These are phyloP conservation scores for Pleurotus tuber-regium DNA, from an alignment of 768 basidiomycete species.

Conservation along the genomic window DNA sequence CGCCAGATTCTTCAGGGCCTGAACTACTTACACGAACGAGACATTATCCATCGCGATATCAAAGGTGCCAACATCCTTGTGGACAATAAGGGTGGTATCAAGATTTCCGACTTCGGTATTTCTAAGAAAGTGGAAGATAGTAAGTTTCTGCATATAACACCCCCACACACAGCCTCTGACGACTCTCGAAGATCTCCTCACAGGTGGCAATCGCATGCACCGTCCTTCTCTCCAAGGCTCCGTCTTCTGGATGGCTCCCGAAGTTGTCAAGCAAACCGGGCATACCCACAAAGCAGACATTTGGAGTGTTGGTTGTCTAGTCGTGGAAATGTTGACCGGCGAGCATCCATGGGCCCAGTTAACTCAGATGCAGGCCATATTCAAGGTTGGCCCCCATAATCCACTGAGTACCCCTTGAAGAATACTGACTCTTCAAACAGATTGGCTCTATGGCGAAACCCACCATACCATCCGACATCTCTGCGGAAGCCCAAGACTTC, in stretches of 20 bases:
- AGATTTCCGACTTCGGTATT: conserved; percentile 96
- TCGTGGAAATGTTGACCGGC: conserved; percentile 96
- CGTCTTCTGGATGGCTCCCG: conserved; percentile 99
- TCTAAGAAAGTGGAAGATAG: conserved; percentile 97
- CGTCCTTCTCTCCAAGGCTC: conserved; percentile 95
- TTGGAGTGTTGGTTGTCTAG: conserved; percentile 93
- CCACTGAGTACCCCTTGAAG: not conserved
- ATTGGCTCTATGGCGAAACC: conserved; percentile 92
- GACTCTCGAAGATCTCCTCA: conserved; percentile 35
- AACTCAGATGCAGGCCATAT: conserved; percentile 99
- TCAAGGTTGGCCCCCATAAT: conserved; percentile 61
- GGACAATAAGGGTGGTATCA: conserved; percentile 96
- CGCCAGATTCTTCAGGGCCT: conserved; percentile 88
- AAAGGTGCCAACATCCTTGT: conserved; percentile 99
- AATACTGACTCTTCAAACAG: conserved; percentile 34
- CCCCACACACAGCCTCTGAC: not conserved
- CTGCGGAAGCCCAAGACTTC: conserved; percentile 84
- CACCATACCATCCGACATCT: conserved; percentile 87
- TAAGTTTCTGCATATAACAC: conserved; percentile 41
- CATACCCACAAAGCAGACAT: conserved; percentile 94
- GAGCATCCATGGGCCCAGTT: conserved; percentile 95
- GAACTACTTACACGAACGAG: conserved; percentile 87
- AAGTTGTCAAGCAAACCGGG: conserved; percentile 93
- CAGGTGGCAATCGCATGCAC: conserved; percentile 66
- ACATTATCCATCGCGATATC: conserved; percentile 97